Base-by-base conservation (phyloP, 495 filamentous ascomycete species). In the Aeminium ludgeri region DNA sequence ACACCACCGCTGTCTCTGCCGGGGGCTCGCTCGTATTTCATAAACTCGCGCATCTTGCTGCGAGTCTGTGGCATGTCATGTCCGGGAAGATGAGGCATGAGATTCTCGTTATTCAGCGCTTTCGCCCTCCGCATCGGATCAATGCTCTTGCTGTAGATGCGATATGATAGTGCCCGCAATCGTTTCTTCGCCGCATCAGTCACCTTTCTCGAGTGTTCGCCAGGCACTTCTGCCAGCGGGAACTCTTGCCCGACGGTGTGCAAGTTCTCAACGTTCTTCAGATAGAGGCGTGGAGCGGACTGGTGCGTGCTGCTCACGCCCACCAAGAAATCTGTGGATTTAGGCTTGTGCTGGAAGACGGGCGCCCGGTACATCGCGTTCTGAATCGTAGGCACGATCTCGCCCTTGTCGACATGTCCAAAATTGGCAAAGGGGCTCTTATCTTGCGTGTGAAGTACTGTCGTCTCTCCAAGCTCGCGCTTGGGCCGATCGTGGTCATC, bases 321-420 rank as follows among this genome's bases (percentile, higher is more conserved):
- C 1, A 96, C 70, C n/a, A 99, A 57, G 55, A 95, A 96, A 54
- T 96, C 91, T 16, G 75, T 87, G 11, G 58, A 52, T 49, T 80
- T 82, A 2, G 82, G 57, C 16, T 75, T 66, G 46, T 99, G 89
- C 48, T 77, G 80, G 64, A 92, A 99, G 16, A 99, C 69, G 4
- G 89, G 89, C 3, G 91, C 85, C 17, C 86, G 74, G 56, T 82
- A 94, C 85, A 99, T 93, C 19, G 78, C 70, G 55, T 99, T 99
- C 49, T 92, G 85, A 7, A 99, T 64, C 2, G 89, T 82, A 1
- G 86, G 85, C 0, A 85, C 80, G 0, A 76, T 77, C 59, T 95
- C 78, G 16, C 91, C 91, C 0, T 85, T 77, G 40, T 91, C 81
- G 4, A 96, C 82, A 28, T 83, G 76, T 20, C 89, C 89, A 57